A percentile compares a stretch with the other conserved stretches of the same genome.
These are phyloP conservation scores for Williopsis jadinii DNA, from an alignment of 1,139 yeast species.

Conservation along the genomic window DNA sequence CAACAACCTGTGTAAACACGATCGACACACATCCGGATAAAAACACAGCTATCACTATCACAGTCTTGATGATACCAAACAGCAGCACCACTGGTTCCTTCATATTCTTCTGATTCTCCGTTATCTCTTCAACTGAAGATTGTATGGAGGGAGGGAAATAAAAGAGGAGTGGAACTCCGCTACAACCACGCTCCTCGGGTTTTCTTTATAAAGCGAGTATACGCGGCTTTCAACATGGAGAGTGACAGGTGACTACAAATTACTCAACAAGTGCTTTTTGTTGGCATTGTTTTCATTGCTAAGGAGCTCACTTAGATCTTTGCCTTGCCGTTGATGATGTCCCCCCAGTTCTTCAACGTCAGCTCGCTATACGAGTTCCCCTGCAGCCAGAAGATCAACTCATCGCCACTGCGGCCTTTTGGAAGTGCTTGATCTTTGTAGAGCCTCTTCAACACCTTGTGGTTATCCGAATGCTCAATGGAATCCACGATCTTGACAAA, in stretches of 20 bases:
- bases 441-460: constrained; percentile 74
- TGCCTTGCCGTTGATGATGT: constrained; percentile 30
- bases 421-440: constrained; percentile 79
- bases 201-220: too few species aligned
- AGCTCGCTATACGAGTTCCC: constrained; percentile 48
- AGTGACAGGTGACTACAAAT: too few species aligned
- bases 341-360: constrained; percentile 52
- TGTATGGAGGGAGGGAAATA: too few species aligned
- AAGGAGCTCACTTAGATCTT: constrained; percentile 2
- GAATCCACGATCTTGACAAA: constrained; percentile 62
- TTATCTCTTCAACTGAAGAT: too few species aligned
- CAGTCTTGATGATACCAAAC: constrained; percentile 25
- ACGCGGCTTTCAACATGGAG: too few species aligned
- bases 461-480: constrained; percentile 72
- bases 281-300: too few species aligned
- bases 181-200: too few species aligned
- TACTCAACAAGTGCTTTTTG: too few species aligned
- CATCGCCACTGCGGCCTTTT: constrained; percentile 53
- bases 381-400: constrained; percentile 62
- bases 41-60: constrained; percentile 31
- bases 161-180: too few species aligned
- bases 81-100: constrained; percentile 1
- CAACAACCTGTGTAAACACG: constrained; percentile 36
- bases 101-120: background rate
- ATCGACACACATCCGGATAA: constrained; percentile 40